phyloP scores from a whole-genome alignment of 139 green algal species.

The Ettlia oleoabundans region DNA sequence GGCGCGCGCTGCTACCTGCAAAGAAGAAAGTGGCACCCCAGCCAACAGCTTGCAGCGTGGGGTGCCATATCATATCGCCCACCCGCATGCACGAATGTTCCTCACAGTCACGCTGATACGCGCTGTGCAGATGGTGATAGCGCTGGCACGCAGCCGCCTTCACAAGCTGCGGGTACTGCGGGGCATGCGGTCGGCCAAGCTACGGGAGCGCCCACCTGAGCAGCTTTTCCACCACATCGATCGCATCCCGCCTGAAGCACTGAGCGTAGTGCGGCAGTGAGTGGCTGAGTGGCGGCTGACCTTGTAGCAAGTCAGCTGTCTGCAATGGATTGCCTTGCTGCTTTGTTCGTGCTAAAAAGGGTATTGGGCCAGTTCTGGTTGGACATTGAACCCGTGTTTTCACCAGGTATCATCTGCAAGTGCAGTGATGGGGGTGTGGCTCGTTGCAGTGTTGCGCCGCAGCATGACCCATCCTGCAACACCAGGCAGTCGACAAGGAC shows the following conservation, averaged over 20 bases:
- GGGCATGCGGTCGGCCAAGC: background rate
- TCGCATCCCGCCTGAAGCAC: constrained; percentile 16
- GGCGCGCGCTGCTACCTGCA: background rate
- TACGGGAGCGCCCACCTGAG: background rate
- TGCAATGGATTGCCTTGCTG: background rate
- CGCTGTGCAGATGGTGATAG: constrained; percentile 22
- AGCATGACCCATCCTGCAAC: background rate
- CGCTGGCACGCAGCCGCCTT: constrained; percentile 22
- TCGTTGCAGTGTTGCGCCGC: background rate
- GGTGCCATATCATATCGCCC: too few relatives aligned
- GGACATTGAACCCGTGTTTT: too few relatives aligned
- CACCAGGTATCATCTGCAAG: too few relatives aligned
- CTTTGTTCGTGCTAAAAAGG: too few relatives aligned
- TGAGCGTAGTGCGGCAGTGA: background rate
- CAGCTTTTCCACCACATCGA: constrained; percentile 9
- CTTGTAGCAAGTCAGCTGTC: too few relatives aligned
- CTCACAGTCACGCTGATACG: background rate
- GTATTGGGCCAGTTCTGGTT: too few relatives aligned
- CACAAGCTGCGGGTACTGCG: constrained; percentile 28
- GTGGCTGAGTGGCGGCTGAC: background rate
- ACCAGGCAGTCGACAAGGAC: background rate
- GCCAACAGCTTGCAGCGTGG: background rate
- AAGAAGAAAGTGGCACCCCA: background rate
- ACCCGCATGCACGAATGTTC: too few relatives aligned
- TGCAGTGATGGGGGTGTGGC: too few relatives aligned